Conservation (phyloP, 108 stramenopile species). For the Fragilaria radians region DNA sequence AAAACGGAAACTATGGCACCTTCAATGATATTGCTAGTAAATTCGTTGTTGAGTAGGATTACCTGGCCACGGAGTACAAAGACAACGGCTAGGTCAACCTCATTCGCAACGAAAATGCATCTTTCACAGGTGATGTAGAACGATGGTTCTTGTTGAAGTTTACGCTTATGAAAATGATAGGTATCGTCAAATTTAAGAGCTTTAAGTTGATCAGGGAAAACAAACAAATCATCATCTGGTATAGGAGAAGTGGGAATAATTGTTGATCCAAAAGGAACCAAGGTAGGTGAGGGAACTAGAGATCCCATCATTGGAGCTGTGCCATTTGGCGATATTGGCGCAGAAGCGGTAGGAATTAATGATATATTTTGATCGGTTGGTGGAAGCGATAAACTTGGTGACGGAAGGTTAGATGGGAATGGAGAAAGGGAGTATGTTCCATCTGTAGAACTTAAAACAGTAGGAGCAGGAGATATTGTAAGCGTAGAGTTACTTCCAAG, state of each 20-base stretch:
- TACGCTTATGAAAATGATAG: background rate
- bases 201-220: background rate
- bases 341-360: background rate
- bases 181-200: background rate
- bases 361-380: background rate
- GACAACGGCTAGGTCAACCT: background rate
- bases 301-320: background rate
- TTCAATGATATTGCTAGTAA: background rate
- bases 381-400: background rate
- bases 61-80: background rate
- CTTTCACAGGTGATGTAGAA: background rate
- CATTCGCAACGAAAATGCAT: background rate
- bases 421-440: no score
- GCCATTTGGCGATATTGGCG: background rate
- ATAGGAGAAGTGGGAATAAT: background rate
- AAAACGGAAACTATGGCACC: constrained; percentile 1
- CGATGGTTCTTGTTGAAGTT: background rate
- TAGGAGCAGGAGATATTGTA: background rate
- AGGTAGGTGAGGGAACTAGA: background rate
- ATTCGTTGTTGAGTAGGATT: background rate
- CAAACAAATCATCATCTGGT: background rate
- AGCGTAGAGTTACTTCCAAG: background rate
- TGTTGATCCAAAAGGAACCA: background rate
- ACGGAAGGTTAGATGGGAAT: background rate
- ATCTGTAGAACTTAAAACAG: background rate